Base-by-base conservation (phyloP, 2,329 filamentous ascomycete species). In the Coniochaeta sp. region DNA sequence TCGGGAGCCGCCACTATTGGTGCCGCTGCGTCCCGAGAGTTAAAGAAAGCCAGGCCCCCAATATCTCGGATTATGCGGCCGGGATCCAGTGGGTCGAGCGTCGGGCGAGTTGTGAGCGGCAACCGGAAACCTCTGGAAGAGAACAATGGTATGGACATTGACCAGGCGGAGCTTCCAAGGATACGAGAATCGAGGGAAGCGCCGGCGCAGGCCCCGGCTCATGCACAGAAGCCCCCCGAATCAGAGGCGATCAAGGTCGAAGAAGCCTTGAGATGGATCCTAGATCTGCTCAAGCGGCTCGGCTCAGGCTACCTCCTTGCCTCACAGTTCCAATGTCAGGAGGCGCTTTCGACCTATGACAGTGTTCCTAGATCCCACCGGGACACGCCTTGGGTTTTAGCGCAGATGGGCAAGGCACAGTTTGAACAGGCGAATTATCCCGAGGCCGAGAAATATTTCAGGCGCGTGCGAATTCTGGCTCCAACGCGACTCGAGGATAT, bases 371-470 rank as follows among this genome's bases (percentile, higher is more conserved):
- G 84, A 32, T 76, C 80, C 5, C 93, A 98, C 68, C 87, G 91
- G 66, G 92, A 96, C 63, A 96, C 93, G 1, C 91, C 95, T 1
- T 98, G 92, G 90, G 91, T 97, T 16, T 81, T 97, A 60, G 88
- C 92, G 6, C 91, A 96, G 69, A 88, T 98, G 70, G 96, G 92
- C 8, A 89, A 91, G 66, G 91, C 93, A 19, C 86, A 96, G 70
- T 96, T 96, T 71, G 95, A 99, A 76, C 90, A 93, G 71, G 89
- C 89, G 10, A 84, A 89, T 65, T 97, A 98, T 70, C 78, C 80
- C 2, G 91, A 96, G 64, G 91, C 95, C 3, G 93, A 96, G 71
- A 91, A 89, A 64, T 89, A 88, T 68, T 99, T 96, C 72, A 82
- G 86, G 61, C 86, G 87, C 60, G 84, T 99, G 65, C 87, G 91